Percentiles rank a stretch among this genome's conserved stretches.
Conservation (phyloP, 192 early-diverging fungal species). For the Neocallimastix lanati region DNA sequence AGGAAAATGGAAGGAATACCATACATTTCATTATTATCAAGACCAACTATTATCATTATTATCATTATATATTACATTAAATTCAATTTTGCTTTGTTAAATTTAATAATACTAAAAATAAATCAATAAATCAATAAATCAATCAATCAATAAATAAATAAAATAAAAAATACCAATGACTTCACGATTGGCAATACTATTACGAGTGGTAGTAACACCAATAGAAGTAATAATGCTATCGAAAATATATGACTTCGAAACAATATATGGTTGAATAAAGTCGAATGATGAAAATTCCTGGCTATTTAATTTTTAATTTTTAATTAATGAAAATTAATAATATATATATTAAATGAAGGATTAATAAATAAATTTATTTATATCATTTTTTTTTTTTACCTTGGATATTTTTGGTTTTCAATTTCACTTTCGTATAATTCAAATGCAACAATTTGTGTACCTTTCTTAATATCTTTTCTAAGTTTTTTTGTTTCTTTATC, state of each 20-base stretch:
- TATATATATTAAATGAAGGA: not conserved
- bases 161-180: constrained; percentile 39
- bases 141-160: no score
- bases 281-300: constrained; percentile 52
- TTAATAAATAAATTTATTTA: no score
- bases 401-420: not conserved
- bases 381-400: no score
- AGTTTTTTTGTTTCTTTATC: constrained; percentile 1
- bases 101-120: no score
- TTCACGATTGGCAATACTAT: constrained; percentile 73
- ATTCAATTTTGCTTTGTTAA: no score
- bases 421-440: constrained; percentile 74
- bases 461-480: constrained; percentile 3
- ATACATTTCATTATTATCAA: constrained; percentile 30
- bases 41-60: constrained; percentile 22
- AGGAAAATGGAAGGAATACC: constrained; percentile 53
- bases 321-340: not conserved
- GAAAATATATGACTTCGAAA: constrained; percentile 54
- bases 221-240: constrained; percentile 56
- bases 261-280: constrained; percentile 46
- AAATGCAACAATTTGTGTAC: constrained; percentile 44
- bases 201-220: constrained; percentile 63
- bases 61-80: no score
- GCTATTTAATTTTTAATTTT: no score
- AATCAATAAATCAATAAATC: no score